A percentile compares a stretch with the other conserved stretches of the same genome.
These are phyloP conservation scores for Sugiyamaella castrensis DNA, from an alignment of 1,139 yeast species.

Conservation along the genomic window DNA sequence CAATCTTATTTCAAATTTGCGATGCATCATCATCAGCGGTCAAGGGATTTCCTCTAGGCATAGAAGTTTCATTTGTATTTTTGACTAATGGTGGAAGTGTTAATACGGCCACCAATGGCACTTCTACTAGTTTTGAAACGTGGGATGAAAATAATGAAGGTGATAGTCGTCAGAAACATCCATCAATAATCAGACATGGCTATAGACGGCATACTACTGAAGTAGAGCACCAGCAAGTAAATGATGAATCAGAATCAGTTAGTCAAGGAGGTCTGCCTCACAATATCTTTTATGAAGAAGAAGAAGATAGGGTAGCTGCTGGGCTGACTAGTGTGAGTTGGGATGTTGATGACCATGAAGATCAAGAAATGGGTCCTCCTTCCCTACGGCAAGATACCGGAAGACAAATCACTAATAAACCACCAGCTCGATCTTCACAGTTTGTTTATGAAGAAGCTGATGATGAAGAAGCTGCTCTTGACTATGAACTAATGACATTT, in stretches of 20 bases:
- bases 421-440: conserved; percentile 4
- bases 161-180: background rate
- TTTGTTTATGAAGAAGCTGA: conserved; percentile 12
- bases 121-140: background rate
- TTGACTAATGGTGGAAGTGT: conserved; percentile 20
- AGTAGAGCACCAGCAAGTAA: too few relatives aligned
- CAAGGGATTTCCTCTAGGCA: conserved; percentile 18
- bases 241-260: too few relatives aligned
- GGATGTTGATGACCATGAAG: conserved; percentile 5
- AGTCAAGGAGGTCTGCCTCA: background rate
- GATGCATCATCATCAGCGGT: conserved; percentile 11
- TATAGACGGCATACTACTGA: background rate
- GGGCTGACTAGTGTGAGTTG: conserved; percentile 12
- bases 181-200: conserved; percentile 4
- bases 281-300: background rate
- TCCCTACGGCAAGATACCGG: background rate
- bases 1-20: conserved; percentile 25
- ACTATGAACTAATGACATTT: conserved; percentile 5
- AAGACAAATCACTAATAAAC: conserved; percentile 1
- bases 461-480: conserved; percentile 10
- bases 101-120: background rate
- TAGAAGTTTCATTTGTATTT: conserved; percentile 21
- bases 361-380: background rate
- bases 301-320: background rate
- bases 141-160: background rate